A percentile compares a stretch with the other conserved stretches of the same genome.
These are phyloP conservation scores for Talaromyces borbonicus DNA, from an alignment of 495 filamentous ascomycete genomes.

Conservation along the genomic window DNA sequence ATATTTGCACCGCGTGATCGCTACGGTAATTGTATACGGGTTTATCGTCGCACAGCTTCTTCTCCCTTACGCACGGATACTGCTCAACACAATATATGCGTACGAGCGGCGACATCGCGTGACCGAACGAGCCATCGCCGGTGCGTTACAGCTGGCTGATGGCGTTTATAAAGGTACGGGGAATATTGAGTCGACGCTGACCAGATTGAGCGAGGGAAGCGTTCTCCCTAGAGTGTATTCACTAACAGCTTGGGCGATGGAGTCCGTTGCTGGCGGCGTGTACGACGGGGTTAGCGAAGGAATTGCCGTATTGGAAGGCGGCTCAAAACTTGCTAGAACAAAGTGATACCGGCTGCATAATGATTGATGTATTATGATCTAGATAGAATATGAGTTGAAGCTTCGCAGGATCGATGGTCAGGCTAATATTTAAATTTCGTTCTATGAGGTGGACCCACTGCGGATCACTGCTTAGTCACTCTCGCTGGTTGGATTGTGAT, in stretches of 20 bases:
- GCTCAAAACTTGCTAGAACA: neutral
- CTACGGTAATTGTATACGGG: slow-evolving; percentile 42
- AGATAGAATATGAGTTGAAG: too few species aligned
- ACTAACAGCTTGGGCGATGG: slow-evolving; percentile 45
- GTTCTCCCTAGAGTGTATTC: slow-evolving; percentile 42
- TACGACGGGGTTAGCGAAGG: slow-evolving; percentile 57
- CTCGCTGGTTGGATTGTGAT: too few species aligned
- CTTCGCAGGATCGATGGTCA: too few species aligned
- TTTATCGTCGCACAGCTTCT: slow-evolving; percentile 48
- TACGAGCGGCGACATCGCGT: slow-evolving; percentile 58
- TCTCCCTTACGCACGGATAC: slow-evolving; percentile 47
- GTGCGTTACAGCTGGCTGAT: slow-evolving; percentile 41
- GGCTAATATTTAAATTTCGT: too few species aligned
- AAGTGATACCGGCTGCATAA: neutral
- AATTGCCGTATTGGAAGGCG: slow-evolving; percentile 35
- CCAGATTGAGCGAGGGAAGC: slow-evolving; percentile 46
- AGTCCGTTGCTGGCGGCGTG: slow-evolving; percentile 50
- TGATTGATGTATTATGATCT: too few species aligned
- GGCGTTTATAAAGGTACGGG: slow-evolving; percentile 41
- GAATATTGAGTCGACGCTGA: slow-evolving; percentile 37
- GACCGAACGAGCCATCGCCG: slow-evolving; percentile 41
- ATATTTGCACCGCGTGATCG: slow-evolving; percentile 48
- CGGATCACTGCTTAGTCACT: too few species aligned
- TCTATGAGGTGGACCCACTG: too few species aligned
- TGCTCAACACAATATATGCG: slow-evolving; percentile 41